Percentiles rank a stretch among this genome's conserved stretches.
Conservation (phyloP, 345 rosid species). For the Gossypium turneri region DNA sequence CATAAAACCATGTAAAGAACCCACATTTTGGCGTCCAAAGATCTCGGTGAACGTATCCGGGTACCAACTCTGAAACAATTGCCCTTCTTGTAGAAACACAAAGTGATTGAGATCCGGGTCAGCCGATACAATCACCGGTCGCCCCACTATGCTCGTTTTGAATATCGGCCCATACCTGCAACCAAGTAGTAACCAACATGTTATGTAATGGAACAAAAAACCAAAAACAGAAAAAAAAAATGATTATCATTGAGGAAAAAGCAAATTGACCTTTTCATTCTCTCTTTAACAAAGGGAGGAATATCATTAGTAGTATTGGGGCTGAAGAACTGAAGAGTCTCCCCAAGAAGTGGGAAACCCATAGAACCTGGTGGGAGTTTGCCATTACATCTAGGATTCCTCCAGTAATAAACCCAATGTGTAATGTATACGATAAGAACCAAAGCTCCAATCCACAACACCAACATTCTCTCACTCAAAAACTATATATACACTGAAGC, state of each 20-base stretch:
- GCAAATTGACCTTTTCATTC: conserved; percentile 56
- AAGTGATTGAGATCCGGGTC: conserved; percentile 85
- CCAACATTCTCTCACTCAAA: conserved; percentile 39
- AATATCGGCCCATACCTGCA: conserved; percentile 84
- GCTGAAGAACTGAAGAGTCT: conserved; percentile 69
- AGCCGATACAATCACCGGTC: conserved; percentile 72
- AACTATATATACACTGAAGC: background rate
- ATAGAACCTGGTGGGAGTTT: conserved; percentile 94
- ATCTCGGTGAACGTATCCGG: conserved; percentile 90
- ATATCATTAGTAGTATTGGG: conserved; percentile 61
- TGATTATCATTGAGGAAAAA: background rate
- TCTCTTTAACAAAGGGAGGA: conserved; percentile 59
- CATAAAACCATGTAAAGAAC: conserved; percentile 89
- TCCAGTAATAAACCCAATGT: conserved; percentile 64
- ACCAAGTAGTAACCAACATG: conserved; percentile 9
- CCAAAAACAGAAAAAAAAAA: too few relatives aligned
- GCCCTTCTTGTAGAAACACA: conserved; percentile 90
- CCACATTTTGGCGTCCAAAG: conserved; percentile 82
- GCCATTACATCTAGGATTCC: conserved; percentile 77
- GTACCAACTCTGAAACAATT: conserved; percentile 87
- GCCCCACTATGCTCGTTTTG: conserved; percentile 79
- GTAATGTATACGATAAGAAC: conserved; percentile 37
- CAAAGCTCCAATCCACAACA: conserved; percentile 43
- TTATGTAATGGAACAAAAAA: background rate
- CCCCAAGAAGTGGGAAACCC: conserved; percentile 87